These are phyloP conservation scores for Epichloe sibirici DNA, from an alignment of 2,329 filamentous ascomycete species.

Conservation along the genomic window DNA sequence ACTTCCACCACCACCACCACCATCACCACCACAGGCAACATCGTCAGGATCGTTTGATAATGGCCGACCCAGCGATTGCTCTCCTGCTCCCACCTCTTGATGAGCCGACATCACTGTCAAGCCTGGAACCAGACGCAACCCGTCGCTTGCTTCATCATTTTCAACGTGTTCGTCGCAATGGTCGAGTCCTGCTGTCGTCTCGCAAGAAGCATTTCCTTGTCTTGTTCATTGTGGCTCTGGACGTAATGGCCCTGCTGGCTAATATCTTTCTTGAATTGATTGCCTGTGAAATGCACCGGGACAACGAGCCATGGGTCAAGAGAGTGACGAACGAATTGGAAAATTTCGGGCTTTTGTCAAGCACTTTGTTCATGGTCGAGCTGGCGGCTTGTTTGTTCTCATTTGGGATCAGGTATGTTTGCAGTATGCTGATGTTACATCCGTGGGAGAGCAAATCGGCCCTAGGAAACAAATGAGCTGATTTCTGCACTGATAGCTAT, in stretches of 20 bases:
- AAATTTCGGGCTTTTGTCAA: constrained; percentile 44
- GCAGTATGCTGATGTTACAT: background rate
- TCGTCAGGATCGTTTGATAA: background rate
- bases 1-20: too few species aligned
- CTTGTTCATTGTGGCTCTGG: constrained; percentile 31
- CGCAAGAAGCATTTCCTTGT: constrained; percentile 32
- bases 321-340: constrained; percentile 29
- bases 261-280: constrained; percentile 37
- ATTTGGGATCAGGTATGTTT: constrained; percentile 45
- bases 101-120: background rate
- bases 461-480: background rate
- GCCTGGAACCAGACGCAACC: background rate
- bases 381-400: constrained; percentile 45
- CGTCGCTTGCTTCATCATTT: constrained; percentile 1
- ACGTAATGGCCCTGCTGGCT: constrained; percentile 31
- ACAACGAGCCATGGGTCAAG: constrained; percentile 29
- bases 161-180: constrained; percentile 5
- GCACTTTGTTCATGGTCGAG: constrained; percentile 53
- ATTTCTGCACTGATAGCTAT: constrained; percentile 29
- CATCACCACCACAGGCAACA: background rate
- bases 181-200: constrained; percentile 18
- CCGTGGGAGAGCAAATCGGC: background rate
- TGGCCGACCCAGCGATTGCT: background rate
- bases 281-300: constrained; percentile 31
- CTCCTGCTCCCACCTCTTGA: constrained; percentile 2